Evolutionary conservation across 2,329 filamentous ascomycete species (phyloP), one percentile per base, ranked within the genome.

Genomic region (Emydomyces testavorans): DNA sequence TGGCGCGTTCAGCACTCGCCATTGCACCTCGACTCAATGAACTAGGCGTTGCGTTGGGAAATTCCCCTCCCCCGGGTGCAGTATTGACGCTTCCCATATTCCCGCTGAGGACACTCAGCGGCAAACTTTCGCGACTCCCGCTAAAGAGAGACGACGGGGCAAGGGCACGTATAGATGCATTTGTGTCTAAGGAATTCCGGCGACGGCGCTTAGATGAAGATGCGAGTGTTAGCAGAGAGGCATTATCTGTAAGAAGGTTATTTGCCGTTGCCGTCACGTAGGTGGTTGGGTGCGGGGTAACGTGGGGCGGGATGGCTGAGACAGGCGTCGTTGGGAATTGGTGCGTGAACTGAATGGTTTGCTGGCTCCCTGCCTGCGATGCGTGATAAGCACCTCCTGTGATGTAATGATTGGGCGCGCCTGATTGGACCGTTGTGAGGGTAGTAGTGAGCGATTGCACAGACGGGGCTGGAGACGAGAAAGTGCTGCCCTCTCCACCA

Each of bases 401-500:
- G 63, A 39, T 61, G 61, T 47, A 40, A 15, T 47, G 18, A 58
- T 59, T 75, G 2, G 75, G 73, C 10, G 75, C 73, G 13, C 71
- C 73, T 2, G 78, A 81, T 61, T 82, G 79, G 34, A 82, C 79
- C 0, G 79, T 82, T 1, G 79, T 82, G 54, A 82, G 64, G 4
- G 79, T 82, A 2, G 79, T 82, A 4, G 78, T 78, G 55, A 82
- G 70, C 11, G 78, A 81, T 51, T 75, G 77, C 47, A 79, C 72
- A n/a, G 78, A 82, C 21, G 77, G 77, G 37, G 77, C 75, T 11
- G 78, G 78, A 3, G 78, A 82, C 21, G 77, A 80, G 58, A 82
- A 82, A 6, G 77, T 81, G 65, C 78, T 81, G 37, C 74, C 73
- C 56, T 72, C 82, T 49, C 85, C 86, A 56, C 83, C 78, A 50